Percentiles rank a stretch among this genome's conserved stretches.
These are phyloP conservation scores for Noccaea bulbosa DNA, from an alignment of 345 rosid species.

Conservation along the genomic window DNA sequence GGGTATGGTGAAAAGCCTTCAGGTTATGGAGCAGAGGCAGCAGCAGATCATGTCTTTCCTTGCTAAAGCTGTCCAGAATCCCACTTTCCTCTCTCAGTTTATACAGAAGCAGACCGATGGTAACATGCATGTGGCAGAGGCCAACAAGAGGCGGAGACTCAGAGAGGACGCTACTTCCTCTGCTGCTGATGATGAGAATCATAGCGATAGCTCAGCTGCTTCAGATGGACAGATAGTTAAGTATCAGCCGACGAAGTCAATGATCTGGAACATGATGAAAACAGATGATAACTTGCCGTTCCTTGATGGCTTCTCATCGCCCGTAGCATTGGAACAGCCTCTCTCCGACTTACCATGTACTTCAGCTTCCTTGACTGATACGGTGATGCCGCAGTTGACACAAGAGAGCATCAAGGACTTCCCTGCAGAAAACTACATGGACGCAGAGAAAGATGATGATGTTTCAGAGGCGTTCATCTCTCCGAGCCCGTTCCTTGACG, in stretches of 20 bases:
- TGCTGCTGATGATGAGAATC: slow-evolving; percentile 11
- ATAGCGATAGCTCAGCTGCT: no score
- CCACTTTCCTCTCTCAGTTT: slow-evolving; percentile 55
- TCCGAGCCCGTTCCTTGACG: slow-evolving; percentile 35
- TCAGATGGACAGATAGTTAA: slow-evolving; percentile 60
- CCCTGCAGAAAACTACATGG: slow-evolving; percentile 34
- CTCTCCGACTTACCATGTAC: slow-evolving; percentile 21
- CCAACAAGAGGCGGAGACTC: slow-evolving; percentile 60
- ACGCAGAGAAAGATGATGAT: slow-evolving; percentile 27
- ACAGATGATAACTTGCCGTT: slow-evolving; percentile 33
- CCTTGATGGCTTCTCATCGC: slow-evolving; percentile 27
- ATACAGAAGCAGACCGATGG: slow-evolving; percentile 55
- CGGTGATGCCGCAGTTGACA: slow-evolving; percentile 6
- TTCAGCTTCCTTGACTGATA: slow-evolving; percentile 18
- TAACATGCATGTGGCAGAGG: slow-evolving; percentile 50
- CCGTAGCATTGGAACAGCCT: slow-evolving; percentile 7
- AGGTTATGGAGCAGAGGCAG: slow-evolving; percentile 62
- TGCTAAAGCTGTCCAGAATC: slow-evolving; percentile 61
- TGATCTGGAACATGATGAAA: slow-evolving; percentile 55
- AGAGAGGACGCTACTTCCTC: slow-evolving; percentile 28
- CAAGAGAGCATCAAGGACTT: slow-evolving; percentile 23
- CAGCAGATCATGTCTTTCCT: slow-evolving; percentile 63
- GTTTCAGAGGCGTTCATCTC: slow-evolving; percentile 20
- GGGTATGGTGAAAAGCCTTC: slow-evolving; percentile 55
- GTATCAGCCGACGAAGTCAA: slow-evolving; percentile 45